Conservation (phyloP, 805 yeast species). For the Ogataea nakhonphanomensis region DNA sequence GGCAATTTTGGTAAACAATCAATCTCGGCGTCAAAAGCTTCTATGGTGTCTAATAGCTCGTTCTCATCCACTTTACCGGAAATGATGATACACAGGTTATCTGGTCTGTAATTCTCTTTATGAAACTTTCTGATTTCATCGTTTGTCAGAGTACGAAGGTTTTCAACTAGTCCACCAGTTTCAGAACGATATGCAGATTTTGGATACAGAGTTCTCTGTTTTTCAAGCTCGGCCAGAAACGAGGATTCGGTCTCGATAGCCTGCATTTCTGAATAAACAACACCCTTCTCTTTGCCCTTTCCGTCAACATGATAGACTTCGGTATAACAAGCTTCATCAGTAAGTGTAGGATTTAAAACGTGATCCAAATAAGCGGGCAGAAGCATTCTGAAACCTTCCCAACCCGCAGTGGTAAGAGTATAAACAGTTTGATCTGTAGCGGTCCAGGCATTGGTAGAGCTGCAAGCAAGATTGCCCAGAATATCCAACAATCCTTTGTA, state of each 20-base stretch:
- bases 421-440: slow-evolving; percentile 94
- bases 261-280: slow-evolving; percentile 96
- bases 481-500: slow-evolving; percentile 89
- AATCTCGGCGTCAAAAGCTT: slow-evolving; percentile 56
- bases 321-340: slow-evolving; percentile 87
- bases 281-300: slow-evolving; percentile 88
- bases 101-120: slow-evolving; percentile 66
- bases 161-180: slow-evolving; percentile 86
- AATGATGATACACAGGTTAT: slow-evolving; percentile 76
- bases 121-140: slow-evolving; percentile 79
- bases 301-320: slow-evolving; percentile 96
- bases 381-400: slow-evolving; percentile 85
- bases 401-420: slow-evolving; percentile 88
- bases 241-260: slow-evolving; percentile 79
- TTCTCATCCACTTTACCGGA: slow-evolving; percentile 81
- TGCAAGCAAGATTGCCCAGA: slow-evolving; percentile 77
- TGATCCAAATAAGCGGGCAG: slow-evolving; percentile 92
- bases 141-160: slow-evolving; percentile 68
- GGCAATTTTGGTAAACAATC: slow-evolving; percentile 39
- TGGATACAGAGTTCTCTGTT: slow-evolving; percentile 54
- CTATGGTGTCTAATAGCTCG: slow-evolving; percentile 61
- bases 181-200: slow-evolving; percentile 86
- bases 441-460: slow-evolving; percentile 96
- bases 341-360: slow-evolving; percentile 74
- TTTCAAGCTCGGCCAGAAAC: slow-evolving; percentile 58